These are phyloP conservation scores for Ustilago nuda DNA, from an alignment of 1,284 basidiomycete genomes.

Conservation along the genomic window DNA sequence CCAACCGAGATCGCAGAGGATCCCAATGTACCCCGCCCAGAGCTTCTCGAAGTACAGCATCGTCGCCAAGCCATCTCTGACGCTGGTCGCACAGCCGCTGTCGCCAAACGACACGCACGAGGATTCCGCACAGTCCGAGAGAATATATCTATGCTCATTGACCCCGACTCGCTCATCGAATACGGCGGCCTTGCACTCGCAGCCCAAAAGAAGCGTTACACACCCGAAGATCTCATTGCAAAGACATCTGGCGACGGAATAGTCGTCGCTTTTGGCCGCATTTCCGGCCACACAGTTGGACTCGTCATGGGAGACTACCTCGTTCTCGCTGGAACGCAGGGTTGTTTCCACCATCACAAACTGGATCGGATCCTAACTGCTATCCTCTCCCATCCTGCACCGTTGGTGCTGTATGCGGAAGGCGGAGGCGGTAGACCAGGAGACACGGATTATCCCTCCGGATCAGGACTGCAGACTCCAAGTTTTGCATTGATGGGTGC, in stretches of 20 bases:
- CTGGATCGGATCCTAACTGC: constrained; percentile 48
- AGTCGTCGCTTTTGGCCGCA: constrained; percentile 46
- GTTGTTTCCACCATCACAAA: constrained; percentile 52
- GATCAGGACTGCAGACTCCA: constrained; percentile 41
- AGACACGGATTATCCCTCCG: constrained; percentile 40
- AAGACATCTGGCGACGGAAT: constrained; percentile 52
- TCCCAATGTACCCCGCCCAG: constrained; percentile 25
- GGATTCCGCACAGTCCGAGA: constrained; percentile 53
- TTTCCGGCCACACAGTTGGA: constrained; percentile 23
- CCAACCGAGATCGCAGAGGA: constrained; percentile 13
- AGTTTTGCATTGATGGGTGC: constrained; percentile 50
- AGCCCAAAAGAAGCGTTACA: constrained; percentile 30
- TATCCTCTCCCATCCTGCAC: constrained; percentile 34
- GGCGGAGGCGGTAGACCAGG: constrained; percentile 57
- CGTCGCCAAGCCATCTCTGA: constrained; percentile 19
- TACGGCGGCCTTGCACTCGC: constrained; percentile 50
- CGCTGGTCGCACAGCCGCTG: constrained; percentile 17
- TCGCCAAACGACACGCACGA: constrained; percentile 40
- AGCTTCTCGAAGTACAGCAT: constrained; percentile 29
- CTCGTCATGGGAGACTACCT: constrained; percentile 52
- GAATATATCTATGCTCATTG: constrained; percentile 43
- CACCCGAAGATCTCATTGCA: constrained; percentile 20
- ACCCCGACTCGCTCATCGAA: constrained; percentile 45
- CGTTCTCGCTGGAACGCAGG: constrained; percentile 56
- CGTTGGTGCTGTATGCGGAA: constrained; percentile 56